Evolutionary conservation across 106 monocot species (phyloP), one percentile per base, ranked within the genome.

Genomic region (Dioscorea dumetorum): DNA sequence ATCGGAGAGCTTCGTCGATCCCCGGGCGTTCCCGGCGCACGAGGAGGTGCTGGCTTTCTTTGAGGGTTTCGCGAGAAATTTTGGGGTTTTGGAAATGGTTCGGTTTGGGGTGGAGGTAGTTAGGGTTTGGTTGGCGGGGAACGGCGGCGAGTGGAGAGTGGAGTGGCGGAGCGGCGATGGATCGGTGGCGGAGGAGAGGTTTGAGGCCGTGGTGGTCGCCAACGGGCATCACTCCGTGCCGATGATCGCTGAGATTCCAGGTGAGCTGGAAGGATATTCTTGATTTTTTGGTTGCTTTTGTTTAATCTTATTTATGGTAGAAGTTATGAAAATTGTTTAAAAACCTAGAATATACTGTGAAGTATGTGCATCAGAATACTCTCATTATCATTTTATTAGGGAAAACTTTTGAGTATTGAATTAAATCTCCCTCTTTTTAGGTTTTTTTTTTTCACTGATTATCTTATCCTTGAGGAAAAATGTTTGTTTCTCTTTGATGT

Each of bases 161-260:
- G 65, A 71, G 74, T 74, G 57, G 49, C 16, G 31, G 63, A 50
- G 19, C 21, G 48, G 8, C 13, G 65, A 23, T 23, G 54, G 19
- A 54, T 24, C 7, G 57, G 35, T 21, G 69, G 64, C 12, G 68
- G 48, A 15, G 58, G 85, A 85, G 81, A 41, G 22, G 62, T 85
- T 85, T 51, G 76, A 81, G 20, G 85, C 85, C 3, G 85, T 85
- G 67, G 85, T 85, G 23, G 73, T 85, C 16, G 77, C 77, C 49
- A 78, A 63, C 28, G 81, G 85, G n/a, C 81, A 81, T 28, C 13
- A 58, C 54, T 35, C 67, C 0, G 63, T 64, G 62, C 81, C 80
- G 1, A 60, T 64, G 51, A 0, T 85, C 12, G 70, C 81, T 3
- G 57, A 74, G 20, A 74, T 85, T 33, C 66, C 70, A 8, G 85